Conservation (phyloP, 306 rosid species). For the Astragalus glycyphyllos region DNA sequence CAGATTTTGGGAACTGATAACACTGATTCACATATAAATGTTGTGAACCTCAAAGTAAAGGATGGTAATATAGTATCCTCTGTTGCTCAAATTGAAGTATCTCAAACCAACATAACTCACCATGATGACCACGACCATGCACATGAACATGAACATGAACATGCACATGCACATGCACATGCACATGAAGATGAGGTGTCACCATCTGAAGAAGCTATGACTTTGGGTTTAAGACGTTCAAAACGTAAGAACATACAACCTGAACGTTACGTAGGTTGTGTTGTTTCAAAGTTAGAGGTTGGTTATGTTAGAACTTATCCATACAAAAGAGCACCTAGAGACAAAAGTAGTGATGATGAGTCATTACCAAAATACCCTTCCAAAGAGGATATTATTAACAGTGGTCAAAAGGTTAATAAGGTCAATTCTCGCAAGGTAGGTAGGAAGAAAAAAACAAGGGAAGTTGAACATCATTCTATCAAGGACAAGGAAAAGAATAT, state of each 20-base stretch:
- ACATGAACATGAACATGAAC: constrained; percentile 16
- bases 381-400: background rate
- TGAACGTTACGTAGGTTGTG: constrained; percentile 75
- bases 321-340: constrained; percentile 38
- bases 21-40: constrained; percentile 37
- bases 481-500: too few species aligned
- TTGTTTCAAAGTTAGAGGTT: constrained; percentile 54
- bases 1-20: constrained; percentile 55
- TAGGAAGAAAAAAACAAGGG: too few species aligned
- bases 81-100: constrained; percentile 49
- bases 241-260: constrained; percentile 72
- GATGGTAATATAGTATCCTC: constrained; percentile 51
- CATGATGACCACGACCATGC: constrained; percentile 22
- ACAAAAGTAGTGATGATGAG: constrained; percentile 48
- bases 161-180: background rate
- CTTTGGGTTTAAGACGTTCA: constrained; percentile 72
- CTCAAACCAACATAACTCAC: constrained; percentile 9
- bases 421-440: background rate
- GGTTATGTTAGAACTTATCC: constrained; percentile 60
- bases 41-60: constrained; percentile 61
- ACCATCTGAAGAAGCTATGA: too few species aligned
- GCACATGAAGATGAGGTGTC: constrained; percentile 26
- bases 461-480: too few species aligned
- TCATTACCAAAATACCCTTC: constrained; percentile 32
- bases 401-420: constrained; percentile 35